phyloP scores from a whole-genome alignment of 2,329 filamentous ascomycete genomes.

The Didymella segeticola region DNA sequence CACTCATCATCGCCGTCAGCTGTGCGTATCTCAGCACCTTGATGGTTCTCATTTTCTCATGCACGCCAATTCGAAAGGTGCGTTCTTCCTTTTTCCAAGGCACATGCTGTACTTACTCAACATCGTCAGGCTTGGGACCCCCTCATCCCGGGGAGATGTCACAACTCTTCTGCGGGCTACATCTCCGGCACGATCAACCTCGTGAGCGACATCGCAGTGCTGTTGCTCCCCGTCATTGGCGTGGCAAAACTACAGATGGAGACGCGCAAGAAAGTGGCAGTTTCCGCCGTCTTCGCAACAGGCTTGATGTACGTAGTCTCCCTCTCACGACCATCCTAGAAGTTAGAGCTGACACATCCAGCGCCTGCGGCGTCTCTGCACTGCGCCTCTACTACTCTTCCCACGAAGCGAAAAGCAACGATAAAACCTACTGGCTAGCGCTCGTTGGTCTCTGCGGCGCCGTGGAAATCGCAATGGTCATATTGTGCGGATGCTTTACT shows the following conservation, averaged over 20 bases:
- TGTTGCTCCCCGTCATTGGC: slow-evolving; percentile 23
- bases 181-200: slow-evolving; percentile 5
- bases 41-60: slow-evolving; percentile 1
- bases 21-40: slow-evolving; percentile 16
- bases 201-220: slow-evolving; percentile 24
- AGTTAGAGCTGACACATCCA: background rate
- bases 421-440: slow-evolving; percentile 22
- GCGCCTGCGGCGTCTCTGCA: background rate
- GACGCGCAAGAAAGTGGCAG: slow-evolving; percentile 4
- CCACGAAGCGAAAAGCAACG: slow-evolving; percentile 6
- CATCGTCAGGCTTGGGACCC: slow-evolving; percentile 29
- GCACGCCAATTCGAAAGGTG: background rate
- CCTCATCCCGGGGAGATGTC: slow-evolving; percentile 23
- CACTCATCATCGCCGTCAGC: slow-evolving; percentile 18
- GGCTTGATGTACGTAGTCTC: background rate
- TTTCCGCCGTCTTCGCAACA: slow-evolving; percentile 5
- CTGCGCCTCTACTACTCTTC: slow-evolving; percentile 10
- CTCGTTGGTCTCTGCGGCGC: slow-evolving; percentile 13
- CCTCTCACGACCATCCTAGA: background rate
- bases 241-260: slow-evolving; percentile 3
- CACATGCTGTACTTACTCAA: slow-evolving; percentile 15
- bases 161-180: slow-evolving; percentile 12
- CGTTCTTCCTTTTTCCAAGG: background rate
- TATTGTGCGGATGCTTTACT: slow-evolving; percentile 24
- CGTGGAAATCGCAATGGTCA: slow-evolving; percentile 16